Evolutionary conservation across 805 yeast species (phyloP).

Genomic region (Hanseniaspora jakobsenii): DNA sequence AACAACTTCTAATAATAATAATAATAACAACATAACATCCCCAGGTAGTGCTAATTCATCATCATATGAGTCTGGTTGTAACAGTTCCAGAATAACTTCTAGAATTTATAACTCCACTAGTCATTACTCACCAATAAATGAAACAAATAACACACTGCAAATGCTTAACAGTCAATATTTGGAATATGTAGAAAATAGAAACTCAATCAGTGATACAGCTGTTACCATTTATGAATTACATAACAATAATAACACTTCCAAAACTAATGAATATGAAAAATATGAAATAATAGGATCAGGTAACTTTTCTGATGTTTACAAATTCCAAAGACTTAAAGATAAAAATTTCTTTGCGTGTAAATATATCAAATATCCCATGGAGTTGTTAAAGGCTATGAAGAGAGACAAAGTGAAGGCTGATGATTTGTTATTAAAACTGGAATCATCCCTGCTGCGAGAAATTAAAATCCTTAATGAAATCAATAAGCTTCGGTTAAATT

Average conservation of each 20-base stretch:
- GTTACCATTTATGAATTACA: neutral
- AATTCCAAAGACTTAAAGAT: slow-evolving; percentile 28
- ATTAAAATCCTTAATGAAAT: slow-evolving; percentile 46
- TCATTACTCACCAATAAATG: slow-evolving; percentile 12
- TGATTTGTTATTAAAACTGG: slow-evolving; percentile 41
- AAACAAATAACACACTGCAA: slow-evolving; percentile 1
- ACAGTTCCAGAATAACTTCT: slow-evolving; percentile 4
- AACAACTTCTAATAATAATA: neutral
- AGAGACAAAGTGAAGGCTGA: slow-evolving; percentile 23
- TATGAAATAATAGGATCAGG: slow-evolving; percentile 48
- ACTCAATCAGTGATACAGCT: slow-evolving; percentile 7
- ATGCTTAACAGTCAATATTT: slow-evolving; percentile 8
- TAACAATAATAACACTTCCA: neutral
- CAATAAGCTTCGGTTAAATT: slow-evolving; percentile 15
- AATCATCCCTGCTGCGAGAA: slow-evolving; percentile 60
- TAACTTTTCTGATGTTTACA: slow-evolving; percentile 52
- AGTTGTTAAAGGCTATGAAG: slow-evolving; percentile 19
- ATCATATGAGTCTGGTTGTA: slow-evolving; percentile 7
- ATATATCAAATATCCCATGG: slow-evolving; percentile 36
- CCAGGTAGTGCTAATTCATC: neutral
- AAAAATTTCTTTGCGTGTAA: slow-evolving; percentile 53
- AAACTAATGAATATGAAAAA: slow-evolving; percentile 27
- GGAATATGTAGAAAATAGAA: slow-evolving; percentile 5
- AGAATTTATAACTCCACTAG: slow-evolving; percentile 12
- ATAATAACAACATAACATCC: neutral